phyloP scores from a whole-genome alignment of 257 asterid species.

The Przewalskia tangutica region DNA sequence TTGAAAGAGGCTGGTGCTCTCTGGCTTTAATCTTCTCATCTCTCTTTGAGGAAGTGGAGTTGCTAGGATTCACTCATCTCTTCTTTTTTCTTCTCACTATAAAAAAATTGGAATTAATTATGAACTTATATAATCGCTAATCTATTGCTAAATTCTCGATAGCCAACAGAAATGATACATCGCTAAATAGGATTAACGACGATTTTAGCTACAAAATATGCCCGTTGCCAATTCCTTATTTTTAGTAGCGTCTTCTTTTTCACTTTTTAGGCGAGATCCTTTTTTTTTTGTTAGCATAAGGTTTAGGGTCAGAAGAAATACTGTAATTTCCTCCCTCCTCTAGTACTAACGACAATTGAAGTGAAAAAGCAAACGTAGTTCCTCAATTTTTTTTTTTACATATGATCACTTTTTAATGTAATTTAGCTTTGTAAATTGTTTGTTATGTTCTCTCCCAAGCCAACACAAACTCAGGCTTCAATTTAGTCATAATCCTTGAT shows the following conservation, averaged over 20 bases:
- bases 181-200: too few species aligned
- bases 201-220: too few species aligned
- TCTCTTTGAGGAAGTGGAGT: neutral
- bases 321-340: neutral
- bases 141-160: too few species aligned
- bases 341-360: neutral
- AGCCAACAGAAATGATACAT: too few species aligned
- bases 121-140: too few species aligned
- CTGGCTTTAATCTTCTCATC: constrained; percentile 7
- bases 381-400: neutral
- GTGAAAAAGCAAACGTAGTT: neutral
- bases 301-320: neutral
- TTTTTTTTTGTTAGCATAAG: neutral
- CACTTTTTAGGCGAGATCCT: neutral
- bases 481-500: neutral
- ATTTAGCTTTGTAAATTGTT: neutral
- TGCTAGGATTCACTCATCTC: neutral
- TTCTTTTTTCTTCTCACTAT: too few species aligned
- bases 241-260: too few species aligned
- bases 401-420: neutral
- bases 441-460: neutral
- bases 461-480: neutral
- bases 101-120: too few species aligned
- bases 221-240: too few species aligned
- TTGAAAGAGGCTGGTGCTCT: constrained; percentile 24